Evolutionary conservation across 2,329 filamentous ascomycete genomes (phyloP), one percentile per base, ranked within the genome.

Genomic region (Colletotrichum sidae): DNA sequence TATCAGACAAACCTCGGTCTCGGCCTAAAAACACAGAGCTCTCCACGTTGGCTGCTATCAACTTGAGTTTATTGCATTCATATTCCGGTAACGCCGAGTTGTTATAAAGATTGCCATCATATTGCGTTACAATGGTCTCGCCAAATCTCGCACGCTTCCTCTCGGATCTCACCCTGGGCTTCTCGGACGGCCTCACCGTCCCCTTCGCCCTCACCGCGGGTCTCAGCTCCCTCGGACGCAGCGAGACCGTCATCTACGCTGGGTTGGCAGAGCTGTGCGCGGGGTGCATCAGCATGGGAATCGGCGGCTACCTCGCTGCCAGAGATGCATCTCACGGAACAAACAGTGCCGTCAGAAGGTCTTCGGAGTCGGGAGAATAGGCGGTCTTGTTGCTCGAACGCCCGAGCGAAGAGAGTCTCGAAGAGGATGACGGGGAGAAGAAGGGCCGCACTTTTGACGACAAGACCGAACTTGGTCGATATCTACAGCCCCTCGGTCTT

Each of bases 191-290:
- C 11, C 80, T 93, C 65, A 93, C 91, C 0, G 91, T 93, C 0
- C 91, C 91, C 0, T 93, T 93, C 72, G 91, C 91, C 15, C 80
- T 93, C 15, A 92, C 90, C 0, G 90, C 91, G 1, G 90, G 91
- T 3, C 81, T 93, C 4, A 86, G 85, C 17, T 85, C 84, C 3
- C 78, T 90, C 6, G 88, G 87, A 3, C 81, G 84, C 59, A 85
- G 86, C 12, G 84, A 85, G 60, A 87, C 88, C 0, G 87, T 90
- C 58, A 85, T 94, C 25, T 86, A 88, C 44, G 90, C 88, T 2
- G 90, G 91, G 0, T 77, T 92, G 35, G 90, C 90, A 1, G 90
- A 93, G 74, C 81, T 92, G 44, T 90, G 90, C 66, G 88, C 89
- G 0, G 90, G 91, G 2, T 86, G 88, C 51, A 91, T 93, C 65